A percentile compares a stretch with the other conserved stretches of the same genome.
Conservation (phyloP, 2,329 filamentous ascomycete species). For the Myriosclerotinia curreyana region DNA sequence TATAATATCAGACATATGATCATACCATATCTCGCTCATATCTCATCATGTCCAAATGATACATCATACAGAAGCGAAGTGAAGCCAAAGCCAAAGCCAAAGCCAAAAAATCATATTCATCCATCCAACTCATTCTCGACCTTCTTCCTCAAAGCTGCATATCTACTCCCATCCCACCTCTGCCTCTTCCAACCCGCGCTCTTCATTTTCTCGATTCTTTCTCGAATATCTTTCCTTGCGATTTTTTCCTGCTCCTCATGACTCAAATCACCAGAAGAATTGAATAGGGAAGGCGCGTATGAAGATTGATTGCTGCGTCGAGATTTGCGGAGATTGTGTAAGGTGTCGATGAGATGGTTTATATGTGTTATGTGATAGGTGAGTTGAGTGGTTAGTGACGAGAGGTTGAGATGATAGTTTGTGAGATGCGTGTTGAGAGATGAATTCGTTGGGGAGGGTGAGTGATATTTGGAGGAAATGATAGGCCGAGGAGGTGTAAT, state of each 20-base stretch:
- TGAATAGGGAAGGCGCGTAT: background rate
- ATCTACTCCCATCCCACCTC: constrained; percentile 32
- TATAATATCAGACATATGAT: background rate
- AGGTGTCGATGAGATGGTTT: constrained; percentile 24
- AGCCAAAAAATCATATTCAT: background rate
- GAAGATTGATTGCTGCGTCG: constrained; percentile 29
- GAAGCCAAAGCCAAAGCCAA: background rate
- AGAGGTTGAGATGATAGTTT: constrained; percentile 25
- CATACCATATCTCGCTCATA: background rate
- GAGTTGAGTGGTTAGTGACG: constrained; percentile 23
- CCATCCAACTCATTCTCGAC: constrained; percentile 22
- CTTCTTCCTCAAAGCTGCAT: constrained; percentile 33
- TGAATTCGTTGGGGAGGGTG: background rate
- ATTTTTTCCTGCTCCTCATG: background rate
- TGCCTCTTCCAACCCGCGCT: constrained; percentile 30
- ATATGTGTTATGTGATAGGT: constrained; percentile 21
- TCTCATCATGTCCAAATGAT: constrained; percentile 1
- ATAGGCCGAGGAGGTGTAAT: background rate
- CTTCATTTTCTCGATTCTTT: constrained; percentile 28
- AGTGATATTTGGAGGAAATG: background rate
- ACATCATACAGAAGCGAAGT: background rate
- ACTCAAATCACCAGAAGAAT: constrained; percentile 9
- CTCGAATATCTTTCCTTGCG: constrained; percentile 14
- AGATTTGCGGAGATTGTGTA: constrained; percentile 25
- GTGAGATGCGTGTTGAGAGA: background rate